These are phyloP conservation scores for Colletotrichum zoysiae DNA, from an alignment of 2,329 filamentous ascomycete genomes.

Conservation along the genomic window DNA sequence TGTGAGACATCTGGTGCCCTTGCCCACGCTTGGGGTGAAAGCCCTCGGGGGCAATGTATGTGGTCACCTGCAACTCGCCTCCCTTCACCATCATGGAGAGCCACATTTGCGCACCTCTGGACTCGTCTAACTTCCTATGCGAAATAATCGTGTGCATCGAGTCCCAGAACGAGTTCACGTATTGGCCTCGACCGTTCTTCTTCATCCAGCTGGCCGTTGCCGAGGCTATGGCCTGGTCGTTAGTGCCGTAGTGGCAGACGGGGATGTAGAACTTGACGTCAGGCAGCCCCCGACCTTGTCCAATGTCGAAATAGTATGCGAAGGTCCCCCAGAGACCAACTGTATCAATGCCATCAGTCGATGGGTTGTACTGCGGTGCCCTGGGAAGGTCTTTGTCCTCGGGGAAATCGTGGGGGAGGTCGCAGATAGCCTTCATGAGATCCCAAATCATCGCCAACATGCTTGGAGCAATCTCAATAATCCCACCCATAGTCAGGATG, in stretches of 20 bases:
- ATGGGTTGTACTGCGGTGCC: slow-evolving; percentile 16
- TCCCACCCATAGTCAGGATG: slow-evolving; percentile 12
- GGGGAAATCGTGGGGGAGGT: slow-evolving; percentile 13
- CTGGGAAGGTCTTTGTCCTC: neutral
- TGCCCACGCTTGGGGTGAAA: slow-evolving; percentile 17
- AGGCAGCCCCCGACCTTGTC: neutral
- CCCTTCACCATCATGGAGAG: slow-evolving; percentile 27
- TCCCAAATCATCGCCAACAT: slow-evolving; percentile 12
- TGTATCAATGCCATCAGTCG: slow-evolving; percentile 12
- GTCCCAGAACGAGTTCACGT: slow-evolving; percentile 8
- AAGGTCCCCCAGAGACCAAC: slow-evolving; percentile 27
- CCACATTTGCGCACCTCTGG: slow-evolving; percentile 29
- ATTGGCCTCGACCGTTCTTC: slow-evolving; percentile 15
- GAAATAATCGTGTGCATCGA: slow-evolving; percentile 9
- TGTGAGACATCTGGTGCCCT: neutral
- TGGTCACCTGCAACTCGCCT: slow-evolving; percentile 22
- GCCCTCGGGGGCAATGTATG: slow-evolving; percentile 23
- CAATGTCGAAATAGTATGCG: slow-evolving; percentile 25
- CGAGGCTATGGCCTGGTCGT: slow-evolving; percentile 19
- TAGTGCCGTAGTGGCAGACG: slow-evolving; percentile 23
- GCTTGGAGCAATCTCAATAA: neutral
- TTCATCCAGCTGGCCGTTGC: slow-evolving; percentile 20
- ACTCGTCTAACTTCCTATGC: slow-evolving; percentile 10
- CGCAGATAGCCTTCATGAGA: slow-evolving; percentile 25
- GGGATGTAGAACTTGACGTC: slow-evolving; percentile 31